These are phyloP conservation scores for Candida xiaguanensis DNA, from an alignment of 805 yeast genomes.

Conservation along the genomic window DNA sequence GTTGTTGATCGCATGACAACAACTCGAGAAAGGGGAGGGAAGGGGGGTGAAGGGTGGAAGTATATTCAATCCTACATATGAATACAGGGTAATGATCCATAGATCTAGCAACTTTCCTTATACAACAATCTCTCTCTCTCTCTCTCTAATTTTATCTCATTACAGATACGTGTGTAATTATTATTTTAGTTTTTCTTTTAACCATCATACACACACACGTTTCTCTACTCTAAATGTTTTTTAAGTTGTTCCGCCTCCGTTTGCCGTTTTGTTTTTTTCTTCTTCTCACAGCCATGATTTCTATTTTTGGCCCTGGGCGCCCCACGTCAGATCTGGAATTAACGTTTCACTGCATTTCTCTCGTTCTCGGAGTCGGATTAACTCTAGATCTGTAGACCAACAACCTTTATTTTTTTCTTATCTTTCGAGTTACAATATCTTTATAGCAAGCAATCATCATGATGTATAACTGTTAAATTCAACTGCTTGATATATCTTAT, in stretches of 20 bases:
- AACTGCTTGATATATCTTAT: slow-evolving; percentile 19
- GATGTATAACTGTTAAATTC: slow-evolving; percentile 32
- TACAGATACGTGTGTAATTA: too few species aligned
- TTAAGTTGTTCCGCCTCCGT: not conserved
- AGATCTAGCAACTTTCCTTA: not conserved
- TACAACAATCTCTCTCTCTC: too few species aligned
- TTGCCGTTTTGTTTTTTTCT: not conserved
- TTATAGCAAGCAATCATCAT: not conserved
- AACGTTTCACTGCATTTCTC: too few species aligned
- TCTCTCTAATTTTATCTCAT: too few species aligned
- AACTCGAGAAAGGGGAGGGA: too few species aligned
- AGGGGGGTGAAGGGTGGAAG: too few species aligned
- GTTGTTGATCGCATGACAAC: not conserved
- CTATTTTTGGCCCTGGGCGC: not conserved
- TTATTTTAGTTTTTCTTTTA: too few species aligned
- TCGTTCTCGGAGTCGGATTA: not conserved
- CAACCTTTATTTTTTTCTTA: not conserved
- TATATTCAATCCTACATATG: too few species aligned
- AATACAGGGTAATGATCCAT: not conserved
- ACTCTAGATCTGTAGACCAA: not conserved
- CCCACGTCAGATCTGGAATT: too few species aligned
- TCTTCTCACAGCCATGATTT: not conserved
- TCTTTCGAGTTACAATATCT: not conserved
- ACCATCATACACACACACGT: too few species aligned
- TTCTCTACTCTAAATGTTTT: too few species aligned